A percentile compares a stretch with the other conserved stretches of the same genome.
Evolutionary conservation across 2,329 filamentous ascomycete species (phyloP).

Genomic region (Fonsecaea multimorphosa): DNA sequence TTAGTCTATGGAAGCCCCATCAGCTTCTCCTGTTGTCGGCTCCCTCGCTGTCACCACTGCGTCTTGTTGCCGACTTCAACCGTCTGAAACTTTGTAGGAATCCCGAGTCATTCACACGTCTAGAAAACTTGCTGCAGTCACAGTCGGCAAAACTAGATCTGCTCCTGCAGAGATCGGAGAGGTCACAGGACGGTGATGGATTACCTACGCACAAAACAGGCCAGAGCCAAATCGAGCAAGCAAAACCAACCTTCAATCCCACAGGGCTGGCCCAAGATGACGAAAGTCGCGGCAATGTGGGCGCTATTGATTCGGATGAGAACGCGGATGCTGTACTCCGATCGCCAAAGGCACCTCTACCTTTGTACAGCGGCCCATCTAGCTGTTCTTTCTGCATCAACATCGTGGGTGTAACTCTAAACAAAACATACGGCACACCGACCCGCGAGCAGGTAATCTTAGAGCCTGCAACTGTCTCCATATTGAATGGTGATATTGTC

Average conservation of each 20-base stretch:
- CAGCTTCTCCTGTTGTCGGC: not conserved
- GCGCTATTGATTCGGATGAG: constrained; percentile 1
- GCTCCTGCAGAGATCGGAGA: not conserved
- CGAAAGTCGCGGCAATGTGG: not conserved
- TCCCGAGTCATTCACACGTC: not conserved
- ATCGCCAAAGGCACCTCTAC: constrained; percentile 8
- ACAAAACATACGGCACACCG: constrained; percentile 7
- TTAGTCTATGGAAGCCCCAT: not conserved
- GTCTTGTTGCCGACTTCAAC: not conserved
- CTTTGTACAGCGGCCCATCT: constrained; percentile 3
- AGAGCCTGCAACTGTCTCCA: constrained; percentile 3
- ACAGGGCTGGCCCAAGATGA: not conserved
- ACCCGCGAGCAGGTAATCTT: not conserved
- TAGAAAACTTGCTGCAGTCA: not conserved
- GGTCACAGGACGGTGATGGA: constrained; percentile 3
- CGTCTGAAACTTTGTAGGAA: constrained; percentile 6
- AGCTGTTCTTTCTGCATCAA: constrained; percentile 8
- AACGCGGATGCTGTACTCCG: not conserved
- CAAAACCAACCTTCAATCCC: not conserved
- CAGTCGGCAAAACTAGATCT: constrained; percentile 9
- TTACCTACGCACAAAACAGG: not conserved
- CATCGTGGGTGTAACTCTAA: constrained; percentile 10
- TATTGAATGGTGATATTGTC: constrained; percentile 11
- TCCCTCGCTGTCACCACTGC: not conserved
- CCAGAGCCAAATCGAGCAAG: constrained; percentile 2